Percentiles rank a stretch among this genome's conserved stretches.
phyloP scores from a whole-genome alignment of 2,329 filamentous ascomycete species.

The Diaporthe caulivora region DNA sequence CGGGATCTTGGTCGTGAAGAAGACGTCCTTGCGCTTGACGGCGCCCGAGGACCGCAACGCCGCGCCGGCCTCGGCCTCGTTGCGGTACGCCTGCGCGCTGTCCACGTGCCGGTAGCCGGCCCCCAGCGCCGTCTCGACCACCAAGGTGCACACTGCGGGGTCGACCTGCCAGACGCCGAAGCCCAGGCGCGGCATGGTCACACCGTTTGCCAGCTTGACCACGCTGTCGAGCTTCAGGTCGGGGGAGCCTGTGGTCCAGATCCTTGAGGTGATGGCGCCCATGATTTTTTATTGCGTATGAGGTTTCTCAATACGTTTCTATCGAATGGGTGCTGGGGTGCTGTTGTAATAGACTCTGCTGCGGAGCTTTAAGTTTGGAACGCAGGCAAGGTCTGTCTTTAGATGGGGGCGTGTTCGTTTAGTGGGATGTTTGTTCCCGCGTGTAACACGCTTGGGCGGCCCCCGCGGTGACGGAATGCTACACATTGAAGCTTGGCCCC shows the following conservation, averaged over 20 bases:
- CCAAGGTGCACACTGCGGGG: constrained; percentile 20
- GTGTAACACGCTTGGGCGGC: background rate
- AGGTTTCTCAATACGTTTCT: background rate
- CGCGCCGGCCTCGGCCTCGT: constrained; percentile 32
- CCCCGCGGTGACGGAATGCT: constrained; percentile 4
- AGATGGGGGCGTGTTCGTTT: too few relatives aligned
- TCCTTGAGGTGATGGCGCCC: constrained; percentile 23
- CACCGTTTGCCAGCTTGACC: constrained; percentile 31
- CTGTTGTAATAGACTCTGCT: background rate
- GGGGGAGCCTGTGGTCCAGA: constrained; percentile 2
- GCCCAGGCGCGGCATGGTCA: constrained; percentile 33
- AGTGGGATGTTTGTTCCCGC: background rate
- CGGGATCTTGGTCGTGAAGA: constrained; percentile 36
- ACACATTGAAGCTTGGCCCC: constrained; percentile 2
- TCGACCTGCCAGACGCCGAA: constrained; percentile 34
- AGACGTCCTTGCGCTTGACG: constrained; percentile 31
- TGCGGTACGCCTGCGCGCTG: constrained; percentile 27
- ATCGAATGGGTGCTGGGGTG: background rate
- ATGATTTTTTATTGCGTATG: background rate
- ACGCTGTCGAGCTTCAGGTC: constrained; percentile 33
- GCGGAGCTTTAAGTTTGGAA: background rate
- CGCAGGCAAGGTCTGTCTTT: background rate
- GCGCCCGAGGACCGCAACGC: constrained; percentile 21
- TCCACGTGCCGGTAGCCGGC: constrained; percentile 32
- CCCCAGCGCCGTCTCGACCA: constrained; percentile 23